These are phyloP conservation scores for Trichosporon asahii DNA, from an alignment of 1,284 basidiomycete species.

Conservation along the genomic window DNA sequence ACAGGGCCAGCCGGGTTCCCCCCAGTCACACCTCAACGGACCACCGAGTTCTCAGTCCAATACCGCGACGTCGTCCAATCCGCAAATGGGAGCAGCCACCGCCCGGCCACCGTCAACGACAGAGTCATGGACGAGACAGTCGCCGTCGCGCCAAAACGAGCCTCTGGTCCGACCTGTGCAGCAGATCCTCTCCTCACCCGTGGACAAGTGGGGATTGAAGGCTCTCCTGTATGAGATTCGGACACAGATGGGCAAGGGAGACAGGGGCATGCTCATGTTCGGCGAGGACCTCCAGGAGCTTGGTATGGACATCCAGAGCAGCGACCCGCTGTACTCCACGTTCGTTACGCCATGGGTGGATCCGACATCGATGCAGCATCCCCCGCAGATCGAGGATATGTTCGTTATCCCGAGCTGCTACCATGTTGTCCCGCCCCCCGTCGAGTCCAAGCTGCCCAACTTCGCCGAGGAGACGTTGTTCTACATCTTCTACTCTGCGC, in stretches of 20 bases:
- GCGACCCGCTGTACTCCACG: constrained; percentile 84
- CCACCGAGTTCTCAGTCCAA: constrained; percentile 35
- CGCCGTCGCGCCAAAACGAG: constrained; percentile 35
- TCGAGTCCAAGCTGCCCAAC: constrained; percentile 77
- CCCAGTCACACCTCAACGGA: constrained; percentile 29
- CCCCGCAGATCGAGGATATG: constrained; percentile 44
- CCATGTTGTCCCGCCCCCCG: constrained; percentile 85
- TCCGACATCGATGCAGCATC: constrained; percentile 59
- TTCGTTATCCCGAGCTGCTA: constrained; percentile 91
- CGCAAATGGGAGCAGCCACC: constrained; percentile 24
- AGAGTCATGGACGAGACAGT: constrained; percentile 39
- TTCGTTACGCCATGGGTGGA: constrained; percentile 98
- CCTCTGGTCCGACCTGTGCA: constrained; percentile 86
- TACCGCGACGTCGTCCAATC: constrained; percentile 38
- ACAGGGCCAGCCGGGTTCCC: constrained; percentile 19
- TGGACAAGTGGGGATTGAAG: constrained; percentile 90
- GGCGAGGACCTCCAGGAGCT: constrained; percentile 91
- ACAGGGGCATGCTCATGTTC: constrained; percentile 78
- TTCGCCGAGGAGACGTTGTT: constrained; percentile 98
- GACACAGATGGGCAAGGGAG: constrained; percentile 69
- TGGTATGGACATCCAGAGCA: constrained; percentile 82
- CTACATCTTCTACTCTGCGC: constrained; percentile 97
- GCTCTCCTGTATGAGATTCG: constrained; percentile 88
- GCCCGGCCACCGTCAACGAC: constrained; percentile 32
- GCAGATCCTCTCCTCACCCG: constrained; percentile 88